Conservation (phyloP, 805 yeast genomes). For the Yamadazyma sp. region DNA sequence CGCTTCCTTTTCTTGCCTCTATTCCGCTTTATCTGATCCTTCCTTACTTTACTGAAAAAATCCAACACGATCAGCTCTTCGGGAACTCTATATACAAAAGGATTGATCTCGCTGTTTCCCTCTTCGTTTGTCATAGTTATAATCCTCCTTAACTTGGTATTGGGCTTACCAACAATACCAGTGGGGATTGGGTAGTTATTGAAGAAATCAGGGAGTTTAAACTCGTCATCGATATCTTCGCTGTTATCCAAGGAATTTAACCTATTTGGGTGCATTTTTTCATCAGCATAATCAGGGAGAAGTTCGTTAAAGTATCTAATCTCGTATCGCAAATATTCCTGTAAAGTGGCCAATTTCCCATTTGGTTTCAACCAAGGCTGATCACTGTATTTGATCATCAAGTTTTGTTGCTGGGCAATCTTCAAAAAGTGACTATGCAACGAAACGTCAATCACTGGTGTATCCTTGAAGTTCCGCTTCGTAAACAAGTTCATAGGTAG, state of each 20-base stretch:
- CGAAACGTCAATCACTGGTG: conserved; percentile 53
- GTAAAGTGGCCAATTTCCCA: conserved; percentile 22
- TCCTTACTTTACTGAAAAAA: conserved; percentile 56
- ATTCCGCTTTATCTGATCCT: conserved; percentile 18
- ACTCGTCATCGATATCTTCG: conserved; percentile 23
- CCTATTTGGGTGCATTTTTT: conserved; percentile 8
- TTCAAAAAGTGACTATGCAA: conserved; percentile 34
- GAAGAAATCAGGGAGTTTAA: conserved; percentile 31
- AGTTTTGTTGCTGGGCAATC: conserved; percentile 26
- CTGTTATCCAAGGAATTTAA: conserved; percentile 15
- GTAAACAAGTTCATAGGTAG: conserved; percentile 37
- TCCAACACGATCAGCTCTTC: conserved; percentile 69
- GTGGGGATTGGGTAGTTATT: conserved; percentile 18
- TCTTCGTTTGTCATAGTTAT: conserved; percentile 20
- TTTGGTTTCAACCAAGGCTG: conserved; percentile 29
- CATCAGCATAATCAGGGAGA: conserved; percentile 14
- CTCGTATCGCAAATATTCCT: conserved; percentile 32
- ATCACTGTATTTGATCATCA: conserved; percentile 33
- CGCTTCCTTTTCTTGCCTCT: conserved; percentile 16
- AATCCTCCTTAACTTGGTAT: conserved; percentile 17
- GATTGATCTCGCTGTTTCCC: conserved; percentile 22
- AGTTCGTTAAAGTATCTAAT: conserved; percentile 21
- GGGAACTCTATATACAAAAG: conserved; percentile 62
- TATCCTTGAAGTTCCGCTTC: conserved; percentile 51
- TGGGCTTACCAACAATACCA: conserved; percentile 24